These are phyloP conservation scores for Peronospora farinosa DNA, from an alignment of 352 stramenopile genomes.

Conservation along the genomic window DNA sequence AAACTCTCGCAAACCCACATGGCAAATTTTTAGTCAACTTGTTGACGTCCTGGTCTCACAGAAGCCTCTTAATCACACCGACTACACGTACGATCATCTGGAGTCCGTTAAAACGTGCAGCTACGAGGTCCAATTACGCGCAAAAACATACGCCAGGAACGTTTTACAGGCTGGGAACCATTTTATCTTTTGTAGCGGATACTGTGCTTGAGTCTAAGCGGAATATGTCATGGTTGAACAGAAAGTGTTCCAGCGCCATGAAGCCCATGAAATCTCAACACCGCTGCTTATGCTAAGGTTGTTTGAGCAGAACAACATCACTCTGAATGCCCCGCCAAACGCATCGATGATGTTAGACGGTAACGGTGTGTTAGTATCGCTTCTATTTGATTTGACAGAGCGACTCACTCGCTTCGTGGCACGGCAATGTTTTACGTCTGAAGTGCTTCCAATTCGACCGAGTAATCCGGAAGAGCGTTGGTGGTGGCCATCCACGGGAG, in stretches of 20 bases:
- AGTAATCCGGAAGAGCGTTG: slow-evolving; percentile 72
- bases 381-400: slow-evolving; percentile 83
- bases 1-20: slow-evolving; percentile 84
- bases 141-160: slow-evolving; percentile 61
- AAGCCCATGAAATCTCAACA: slow-evolving; percentile 68
- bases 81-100: slow-evolving; percentile 84
- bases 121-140: slow-evolving; percentile 58
- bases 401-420: slow-evolving; percentile 74
- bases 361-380: slow-evolving; percentile 68
- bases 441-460: slow-evolving; percentile 85
- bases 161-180: slow-evolving; percentile 40
- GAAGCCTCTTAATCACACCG: slow-evolving; percentile 67
- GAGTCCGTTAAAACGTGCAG: slow-evolving; percentile 73
- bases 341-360: slow-evolving; percentile 68
- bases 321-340: slow-evolving; percentile 46
- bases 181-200: neutral
- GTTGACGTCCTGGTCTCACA: slow-evolving; percentile 74
- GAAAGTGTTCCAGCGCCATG: slow-evolving; percentile 81
- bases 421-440: slow-evolving; percentile 62
- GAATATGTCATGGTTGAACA: slow-evolving; percentile 19
- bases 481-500: slow-evolving; percentile 67
- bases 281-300: slow-evolving; percentile 70
- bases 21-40: slow-evolving; percentile 83
- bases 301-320: slow-evolving; percentile 54
- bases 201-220: slow-evolving; percentile 3